Percentiles rank a stretch among this genome's conserved stretches.
These are phyloP conservation scores for Acanthochlamys bracteata DNA, from an alignment of 106 monocot species.

Conservation along the genomic window DNA sequence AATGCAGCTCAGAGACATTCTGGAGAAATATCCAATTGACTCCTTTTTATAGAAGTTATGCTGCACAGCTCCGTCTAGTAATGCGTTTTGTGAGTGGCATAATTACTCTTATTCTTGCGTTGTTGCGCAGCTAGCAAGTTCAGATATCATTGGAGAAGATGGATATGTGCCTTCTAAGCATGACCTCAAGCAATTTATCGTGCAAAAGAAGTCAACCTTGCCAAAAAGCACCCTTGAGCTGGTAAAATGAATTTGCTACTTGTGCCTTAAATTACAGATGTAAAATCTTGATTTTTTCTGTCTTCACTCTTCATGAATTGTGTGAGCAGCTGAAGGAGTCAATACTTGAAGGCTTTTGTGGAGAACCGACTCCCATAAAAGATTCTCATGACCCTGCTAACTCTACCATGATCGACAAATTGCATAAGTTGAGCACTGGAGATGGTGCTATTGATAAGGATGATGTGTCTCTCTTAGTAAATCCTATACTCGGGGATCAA, in stretches of 20 bases:
- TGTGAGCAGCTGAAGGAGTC: conserved; percentile 29
- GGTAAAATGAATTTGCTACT: conserved; percentile 15
- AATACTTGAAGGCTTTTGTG: conserved; percentile 14
- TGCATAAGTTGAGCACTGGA: conserved; percentile 3
- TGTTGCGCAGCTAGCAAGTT: conserved; percentile 8
- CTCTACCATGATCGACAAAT: neutral
- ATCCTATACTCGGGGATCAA: neutral
- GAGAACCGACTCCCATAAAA: conserved; percentile 2
- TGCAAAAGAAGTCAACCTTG: conserved; percentile 27
- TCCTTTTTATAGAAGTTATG: no score
- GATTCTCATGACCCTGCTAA: conserved; percentile 6
- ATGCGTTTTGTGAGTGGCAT: no score
- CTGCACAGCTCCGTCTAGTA: no score
- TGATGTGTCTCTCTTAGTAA: conserved; percentile 1
- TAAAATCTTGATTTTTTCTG: conserved; percentile 1
- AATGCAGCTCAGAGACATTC: no score
- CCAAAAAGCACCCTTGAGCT: conserved; percentile 44
- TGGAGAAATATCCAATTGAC: no score
- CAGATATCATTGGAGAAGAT: conserved; percentile 4
- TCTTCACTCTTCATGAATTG: neutral
- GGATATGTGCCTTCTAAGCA: neutral
- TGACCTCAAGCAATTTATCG: conserved; percentile 26
- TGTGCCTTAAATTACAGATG: neutral
- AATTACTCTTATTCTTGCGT: no score
- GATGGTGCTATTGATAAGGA: neutral